Base-by-base conservation (phyloP, 2,329 filamentous ascomycete species). In the Diatrype stigma region DNA sequence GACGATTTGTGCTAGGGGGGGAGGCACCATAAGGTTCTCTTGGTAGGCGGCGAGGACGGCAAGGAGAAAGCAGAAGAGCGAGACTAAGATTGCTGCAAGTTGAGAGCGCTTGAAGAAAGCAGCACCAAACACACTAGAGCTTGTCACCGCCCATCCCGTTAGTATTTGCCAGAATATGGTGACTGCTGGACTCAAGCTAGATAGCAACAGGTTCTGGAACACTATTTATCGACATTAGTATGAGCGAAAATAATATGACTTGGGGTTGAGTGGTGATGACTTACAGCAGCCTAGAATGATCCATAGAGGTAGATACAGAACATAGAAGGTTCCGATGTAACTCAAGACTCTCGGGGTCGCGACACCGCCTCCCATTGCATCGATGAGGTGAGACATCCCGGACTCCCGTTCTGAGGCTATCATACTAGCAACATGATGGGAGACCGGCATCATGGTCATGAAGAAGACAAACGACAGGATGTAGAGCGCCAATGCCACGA, bases 311-410 rank as follows among this genome's bases (percentile, higher is more conserved):
- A 83, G 58, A 58, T 90, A 90, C 7, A 89, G 75, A 2, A 87
- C 71, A 59, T 86, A 80, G 57, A 90, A 87, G 1, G 86, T 79
- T 22, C 87, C 67, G 59, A 89, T 82, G 53, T 85, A 81, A 1
- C 86, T 81, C 1, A 87, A 63, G 21, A 90, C 71, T 46, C 86
- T 74, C 46, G 32, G 75, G 78, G 48, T 76, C 76, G 71, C 83
- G 82, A 50, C 82, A 80, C 59, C 84, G 70, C 84, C 84, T 83
- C 53, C 87, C 85, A 90, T 90, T 46, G 86, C 83, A 68, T 91
- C 87, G 34, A 90, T 83, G 14, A 91, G 73, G 60, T 88, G 84
- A 3, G 85, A 86, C 70, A 90, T 84, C 2, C 87, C 87, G 6
- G 80, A 69, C 67, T 90, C 87, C 46, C 87, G 73, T 66, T 90